phyloP scores from a whole-genome alignment of 1,284 basidiomycete species.

The Veloboletus limbatus region DNA sequence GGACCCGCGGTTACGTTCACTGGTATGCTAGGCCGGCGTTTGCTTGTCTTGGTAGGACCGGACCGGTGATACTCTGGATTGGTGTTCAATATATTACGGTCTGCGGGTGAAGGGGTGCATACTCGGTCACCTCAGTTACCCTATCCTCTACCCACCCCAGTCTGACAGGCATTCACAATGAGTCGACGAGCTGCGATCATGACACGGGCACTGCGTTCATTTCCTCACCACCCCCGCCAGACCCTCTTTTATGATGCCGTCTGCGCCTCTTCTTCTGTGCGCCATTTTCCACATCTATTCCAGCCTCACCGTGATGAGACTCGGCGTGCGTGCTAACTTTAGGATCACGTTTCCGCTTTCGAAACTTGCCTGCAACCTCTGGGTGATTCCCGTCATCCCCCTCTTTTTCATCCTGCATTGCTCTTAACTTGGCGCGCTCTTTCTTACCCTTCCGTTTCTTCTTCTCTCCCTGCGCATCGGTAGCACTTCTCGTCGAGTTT shows the following conservation, averaged over 20 bases:
- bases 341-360: constrained; percentile 23
- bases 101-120: too few relatives aligned
- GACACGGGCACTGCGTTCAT: neutral
- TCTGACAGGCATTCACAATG: neutral
- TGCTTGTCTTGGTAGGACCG: too few relatives aligned
- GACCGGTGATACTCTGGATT: too few relatives aligned
- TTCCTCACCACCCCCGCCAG: neutral
- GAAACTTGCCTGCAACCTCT: neutral
- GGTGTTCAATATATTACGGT: neutral
- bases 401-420: constrained; percentile 15
- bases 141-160: too few relatives aligned
- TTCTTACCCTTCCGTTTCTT: constrained; percentile 78
- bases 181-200: too few relatives aligned
- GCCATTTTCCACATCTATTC: constrained; percentile 9
- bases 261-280: constrained; percentile 35
- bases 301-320: neutral
- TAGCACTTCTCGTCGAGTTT: constrained; percentile 9
- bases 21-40: too few relatives aligned
- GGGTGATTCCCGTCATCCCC: neutral
- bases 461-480: constrained; percentile 31
- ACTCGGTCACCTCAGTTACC: too few relatives aligned
- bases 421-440: constrained; percentile 59
- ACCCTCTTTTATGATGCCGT: constrained; percentile 36
- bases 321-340: neutral
- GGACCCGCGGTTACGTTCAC: too few relatives aligned